Base-by-base conservation (phyloP, 768 basidiomycete species). In the Amanita pseudoporphyria region DNA sequence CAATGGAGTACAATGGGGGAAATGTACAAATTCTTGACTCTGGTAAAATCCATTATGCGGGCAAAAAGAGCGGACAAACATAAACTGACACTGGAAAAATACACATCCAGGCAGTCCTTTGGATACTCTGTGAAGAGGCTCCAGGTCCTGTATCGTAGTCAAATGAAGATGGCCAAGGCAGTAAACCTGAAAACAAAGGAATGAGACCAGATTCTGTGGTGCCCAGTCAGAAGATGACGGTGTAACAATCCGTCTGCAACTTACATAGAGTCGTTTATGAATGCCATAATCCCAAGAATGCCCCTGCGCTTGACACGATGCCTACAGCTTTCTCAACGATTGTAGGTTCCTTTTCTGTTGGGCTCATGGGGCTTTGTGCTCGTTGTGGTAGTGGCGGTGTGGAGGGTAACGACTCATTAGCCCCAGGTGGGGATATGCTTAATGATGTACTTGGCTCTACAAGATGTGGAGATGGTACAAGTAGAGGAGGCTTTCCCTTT, bases 241-340 rank as follows among this genome's bases (percentile, higher is more conserved):
- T 28, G 26, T 7, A 22, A 14, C 4, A 41, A 41, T 22, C 6
- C 14, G 14, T 12, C 40, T 41, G 24, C 3, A 43, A 28, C 28
- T 3, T 28, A 43, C 41, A n/a, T n/a, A 24, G 10, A n/a, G 3
- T 28, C 31, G n/a, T 19, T 48, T 37, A 39, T 32, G 47, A 40
- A 36, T 63, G 55, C 75, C 75, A 77, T 32, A 74, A 58, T 45
- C 87, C 85, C 16, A 92, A 60, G 57, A 84, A 81, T 38, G 86
- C 85, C 16, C 87, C 82, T 2, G 90, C 90, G 45, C 76, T 81
- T 38, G 78, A 82, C 51, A 92, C 84, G 35, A 93, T 86, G 47
- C 84, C 87, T 16, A 82, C 86, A 19, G 89, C 73, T 60, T 74
- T 74, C 41, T 65, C 67, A 24, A 74, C 69, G 19, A 74, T 71